A percentile compares a stretch with the other conserved stretches of the same genome.
These are phyloP conservation scores for Leptomonas pyrrhocoris DNA, from an alignment of 208 protist genomes.

Conservation along the genomic window DNA sequence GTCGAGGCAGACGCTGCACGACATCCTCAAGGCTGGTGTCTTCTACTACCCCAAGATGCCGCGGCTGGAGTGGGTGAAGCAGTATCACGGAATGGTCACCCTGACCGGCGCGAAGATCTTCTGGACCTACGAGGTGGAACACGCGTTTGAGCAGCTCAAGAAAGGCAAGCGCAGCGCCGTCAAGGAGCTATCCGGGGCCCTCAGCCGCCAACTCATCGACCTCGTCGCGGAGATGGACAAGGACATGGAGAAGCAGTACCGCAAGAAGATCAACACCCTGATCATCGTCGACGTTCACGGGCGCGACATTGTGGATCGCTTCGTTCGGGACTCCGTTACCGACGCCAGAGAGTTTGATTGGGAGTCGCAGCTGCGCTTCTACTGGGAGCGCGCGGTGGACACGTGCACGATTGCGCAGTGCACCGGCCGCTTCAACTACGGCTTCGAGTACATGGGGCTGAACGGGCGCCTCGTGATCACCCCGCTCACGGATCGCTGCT, in stretches of 20 bases:
- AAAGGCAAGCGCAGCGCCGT: slow-evolving; percentile 97
- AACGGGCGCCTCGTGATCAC: slow-evolving; percentile 99
- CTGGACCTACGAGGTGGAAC: slow-evolving; percentile 99
- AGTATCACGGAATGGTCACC: slow-evolving; percentile 96
- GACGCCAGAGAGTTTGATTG: slow-evolving; percentile 99
- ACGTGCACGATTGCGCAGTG: slow-evolving; percentile 97
- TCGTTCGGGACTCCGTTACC: slow-evolving; percentile 98
- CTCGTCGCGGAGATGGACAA: slow-evolving; percentile 96
- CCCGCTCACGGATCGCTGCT: slow-evolving; percentile 98
- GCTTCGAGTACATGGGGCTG: slow-evolving; percentile 99
- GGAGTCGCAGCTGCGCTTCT: slow-evolving; percentile 99
- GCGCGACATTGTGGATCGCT: slow-evolving; percentile 98
- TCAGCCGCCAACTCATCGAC: slow-evolving; percentile 94
- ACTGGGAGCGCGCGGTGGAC: slow-evolving; percentile 96
- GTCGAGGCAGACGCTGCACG: slow-evolving; percentile 93
- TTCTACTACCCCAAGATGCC: slow-evolving; percentile 96
- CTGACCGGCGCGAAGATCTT: slow-evolving; percentile 98
- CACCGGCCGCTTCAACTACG: slow-evolving; percentile 96
- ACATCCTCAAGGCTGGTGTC: slow-evolving; percentile 96
- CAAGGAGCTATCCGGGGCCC: slow-evolving; percentile 93
- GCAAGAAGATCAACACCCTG: slow-evolving; percentile 99
- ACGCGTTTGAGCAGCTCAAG: slow-evolving; percentile 93
- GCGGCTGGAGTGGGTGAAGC: slow-evolving; percentile 95
- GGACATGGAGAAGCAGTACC: slow-evolving; percentile 90
- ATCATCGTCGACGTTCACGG: slow-evolving; percentile 99